Base-by-base conservation (phyloP, 495 filamentous ascomycete species). In the Echria macrotheca region DNA sequence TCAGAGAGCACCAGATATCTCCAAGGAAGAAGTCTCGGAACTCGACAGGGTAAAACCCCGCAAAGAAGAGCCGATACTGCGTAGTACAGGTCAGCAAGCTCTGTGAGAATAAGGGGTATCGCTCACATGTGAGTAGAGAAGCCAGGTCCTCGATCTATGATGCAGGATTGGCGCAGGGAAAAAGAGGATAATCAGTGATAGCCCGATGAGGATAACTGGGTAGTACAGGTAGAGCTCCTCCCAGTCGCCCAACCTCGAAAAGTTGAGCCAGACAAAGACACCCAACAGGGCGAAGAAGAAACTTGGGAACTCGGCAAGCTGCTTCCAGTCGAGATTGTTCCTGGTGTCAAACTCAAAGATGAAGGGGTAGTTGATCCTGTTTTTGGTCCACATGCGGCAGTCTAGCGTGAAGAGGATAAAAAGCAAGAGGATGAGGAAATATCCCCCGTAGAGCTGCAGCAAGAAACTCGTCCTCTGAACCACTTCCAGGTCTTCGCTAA, bases 1-100 rank as follows among this genome's bases (percentile, higher is more conserved):
- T 93, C 44, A 90, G 78, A 4, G 93, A 97, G 63, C 93, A 97
- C 60, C 88, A 95, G 77, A 97, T 96, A 61, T 98, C 93, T 12
- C 93, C 93, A 0, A 97, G 75, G 65, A 95, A 98, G 70, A 98
- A 97, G 63, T 98, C 93, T 49, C 89, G 81, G 60, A 97, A 98
- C 63, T 96, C 93, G 15, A 98, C 93, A 8, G 86, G 89, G 64
- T 90, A 96, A 9, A 93, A 57, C 11, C 93, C 93, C 14, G 93
- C 86, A 17, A 89, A 74, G 38, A 94, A 69, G 21, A 97, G 69
- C 50, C 93, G 85, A 73, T 83, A 94, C 89, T 95, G 75, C 63
- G 14, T n/a, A 22, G 12, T 8, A 24, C 18, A 11, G 1, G 3
- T 29, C 5, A 14, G 4, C 29, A 47, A 12, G 5, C 14, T 1